Evolutionary conservation across 768 basidiomycete genomes (phyloP).

Genomic region (Amanita exitialis): DNA sequence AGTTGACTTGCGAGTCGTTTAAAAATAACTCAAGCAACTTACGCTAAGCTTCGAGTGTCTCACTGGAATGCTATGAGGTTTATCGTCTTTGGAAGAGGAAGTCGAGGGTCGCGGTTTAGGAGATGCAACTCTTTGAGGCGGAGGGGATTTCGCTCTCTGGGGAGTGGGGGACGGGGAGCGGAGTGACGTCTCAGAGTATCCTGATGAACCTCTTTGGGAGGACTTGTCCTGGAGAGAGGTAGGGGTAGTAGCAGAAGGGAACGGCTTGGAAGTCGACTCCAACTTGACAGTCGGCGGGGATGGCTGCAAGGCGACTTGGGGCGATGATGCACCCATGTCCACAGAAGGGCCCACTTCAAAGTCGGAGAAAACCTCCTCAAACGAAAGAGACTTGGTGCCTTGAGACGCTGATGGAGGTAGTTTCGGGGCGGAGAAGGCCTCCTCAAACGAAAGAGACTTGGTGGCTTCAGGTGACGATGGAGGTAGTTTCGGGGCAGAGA

Average conservation of each 20-base stretch:
- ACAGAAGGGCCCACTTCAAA: conserved; percentile 29
- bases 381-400: conserved; percentile 13
- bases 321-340: conserved; percentile 24
- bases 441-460: conserved; percentile 28
- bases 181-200: neutral
- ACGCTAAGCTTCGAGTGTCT: conserved; percentile 74
- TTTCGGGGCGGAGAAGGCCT: conserved; percentile 30
- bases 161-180: conserved; percentile 24
- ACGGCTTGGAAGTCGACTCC: neutral
- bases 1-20: neutral
- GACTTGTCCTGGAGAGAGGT: conserved; percentile 13
- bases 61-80: conserved; percentile 41
- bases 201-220: conserved; percentile 19
- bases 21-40: conserved; percentile 22
- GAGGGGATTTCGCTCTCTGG: conserved; percentile 18
- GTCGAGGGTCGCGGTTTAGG: conserved; percentile 54
- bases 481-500: conserved; percentile 2
- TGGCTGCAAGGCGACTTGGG: conserved; percentile 6
- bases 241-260: neutral
- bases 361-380: conserved; percentile 50
- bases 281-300: neutral
- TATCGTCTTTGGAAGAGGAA: conserved; percentile 54
- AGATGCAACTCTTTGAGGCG: conserved; percentile 43
- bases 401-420: conserved; percentile 6
- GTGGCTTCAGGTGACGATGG: conserved; percentile 4